A percentile compares a stretch with the other conserved stretches of the same genome.
Conservation (phyloP, 2,329 filamentous ascomycete species). For the Fusarium guadeloupense region DNA sequence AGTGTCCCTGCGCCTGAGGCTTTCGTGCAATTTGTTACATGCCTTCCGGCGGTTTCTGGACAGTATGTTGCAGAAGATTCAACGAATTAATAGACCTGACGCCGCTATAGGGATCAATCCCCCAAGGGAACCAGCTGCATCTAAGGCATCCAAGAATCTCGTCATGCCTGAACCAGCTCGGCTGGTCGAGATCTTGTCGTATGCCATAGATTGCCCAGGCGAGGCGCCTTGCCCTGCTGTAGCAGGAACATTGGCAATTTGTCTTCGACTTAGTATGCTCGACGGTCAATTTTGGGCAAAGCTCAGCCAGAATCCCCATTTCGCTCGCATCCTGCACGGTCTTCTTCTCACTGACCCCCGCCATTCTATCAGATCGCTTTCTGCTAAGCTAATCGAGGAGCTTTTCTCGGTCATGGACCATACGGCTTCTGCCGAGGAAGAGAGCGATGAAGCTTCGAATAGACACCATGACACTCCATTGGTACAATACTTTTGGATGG, state of each 20-base stretch:
- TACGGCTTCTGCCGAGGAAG: neutral
- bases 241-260: slow-evolving; percentile 40
- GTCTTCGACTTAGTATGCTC: slow-evolving; percentile 44
- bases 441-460: neutral
- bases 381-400: slow-evolving; percentile 48
- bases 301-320: slow-evolving; percentile 32
- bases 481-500: slow-evolving; percentile 45
- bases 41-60: slow-evolving; percentile 43
- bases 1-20: slow-evolving; percentile 37
- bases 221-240: slow-evolving; percentile 43
- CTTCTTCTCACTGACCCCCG: slow-evolving; percentile 45
- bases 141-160: slow-evolving; percentile 10
- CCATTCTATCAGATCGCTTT: slow-evolving; percentile 43
- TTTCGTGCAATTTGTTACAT: slow-evolving; percentile 44
- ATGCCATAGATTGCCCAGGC: slow-evolving; percentile 33
- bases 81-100: slow-evolving; percentile 8
- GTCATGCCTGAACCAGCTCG: slow-evolving; percentile 32
- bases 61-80: slow-evolving; percentile 29
- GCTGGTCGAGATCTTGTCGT: slow-evolving; percentile 43
- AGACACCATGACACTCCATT: slow-evolving; percentile 18
- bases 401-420: slow-evolving; percentile 23
- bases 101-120: slow-evolving; percentile 22
- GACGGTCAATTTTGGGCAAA: slow-evolving; percentile 45
- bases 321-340: slow-evolving; percentile 36
- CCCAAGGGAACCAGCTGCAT: slow-evolving; percentile 10